Percentiles rank a stretch among this genome's conserved stretches.
These are phyloP conservation scores for Xylaria grammica DNA, from an alignment of 495 filamentous ascomycete genomes.

Conservation along the genomic window DNA sequence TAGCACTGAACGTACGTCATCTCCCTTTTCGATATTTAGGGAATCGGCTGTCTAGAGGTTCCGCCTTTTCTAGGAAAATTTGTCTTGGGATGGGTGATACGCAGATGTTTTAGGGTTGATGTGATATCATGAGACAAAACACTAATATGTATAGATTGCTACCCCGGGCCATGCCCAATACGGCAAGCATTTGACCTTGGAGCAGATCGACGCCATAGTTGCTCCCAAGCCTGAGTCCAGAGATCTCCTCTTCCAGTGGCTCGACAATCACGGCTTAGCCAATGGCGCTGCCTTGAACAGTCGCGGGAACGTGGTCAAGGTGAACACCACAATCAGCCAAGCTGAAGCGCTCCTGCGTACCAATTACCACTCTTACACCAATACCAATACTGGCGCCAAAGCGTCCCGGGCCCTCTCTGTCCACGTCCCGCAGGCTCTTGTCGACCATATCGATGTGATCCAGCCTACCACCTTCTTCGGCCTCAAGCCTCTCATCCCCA, in stretches of 20 bases:
- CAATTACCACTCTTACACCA: background rate
- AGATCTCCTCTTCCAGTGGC: background rate
- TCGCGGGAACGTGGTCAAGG: background rate
- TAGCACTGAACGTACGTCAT: slow-evolving; percentile 1
- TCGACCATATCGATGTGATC: background rate
- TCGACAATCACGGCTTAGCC: background rate
- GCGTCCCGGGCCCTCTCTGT: background rate
- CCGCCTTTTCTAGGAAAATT: background rate
- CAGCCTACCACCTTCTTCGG: background rate
- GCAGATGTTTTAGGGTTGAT: background rate
- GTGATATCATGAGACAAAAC: background rate
- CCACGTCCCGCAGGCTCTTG: background rate
- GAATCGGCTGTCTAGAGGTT: background rate
- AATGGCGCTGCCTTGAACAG: background rate
- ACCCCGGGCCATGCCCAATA: background rate
- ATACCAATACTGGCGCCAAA: background rate
- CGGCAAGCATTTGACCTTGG: background rate
- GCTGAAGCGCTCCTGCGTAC: background rate
- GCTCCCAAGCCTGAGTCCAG: background rate
- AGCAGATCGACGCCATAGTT: background rate
- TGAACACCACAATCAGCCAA: background rate
- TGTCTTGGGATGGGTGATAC: background rate
- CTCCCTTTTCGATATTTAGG: too few relatives aligned
- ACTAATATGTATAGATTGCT: background rate
- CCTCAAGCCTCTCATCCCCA: background rate